Evolutionary conservation across 768 basidiomycete species (phyloP), one percentile per base, ranked within the genome.

Genomic region (Lentinula sp.): DNA sequence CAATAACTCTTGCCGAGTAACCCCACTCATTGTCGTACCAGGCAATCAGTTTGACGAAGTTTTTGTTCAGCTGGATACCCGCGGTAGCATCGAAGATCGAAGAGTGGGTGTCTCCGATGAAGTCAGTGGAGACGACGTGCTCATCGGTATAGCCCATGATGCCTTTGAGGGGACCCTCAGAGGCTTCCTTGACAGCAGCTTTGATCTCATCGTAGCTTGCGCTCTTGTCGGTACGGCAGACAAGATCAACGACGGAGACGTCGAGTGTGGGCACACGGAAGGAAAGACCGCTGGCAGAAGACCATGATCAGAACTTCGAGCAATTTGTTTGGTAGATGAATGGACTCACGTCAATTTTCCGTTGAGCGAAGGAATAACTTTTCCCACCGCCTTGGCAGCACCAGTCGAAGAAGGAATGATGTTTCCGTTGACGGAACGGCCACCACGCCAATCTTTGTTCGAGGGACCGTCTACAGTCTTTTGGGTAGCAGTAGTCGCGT

Each of bases 391-490:
- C 86, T 98, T 99, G 75, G 96, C 96, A 65, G 96, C 96, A 78
- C 96, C 96, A 66, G 96, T 98, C 68, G 95, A 96, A 23, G 95
- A 97, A 54, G 96, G 96, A 73, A 99, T 99, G 80, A 99, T 98
- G 86, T 99, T 99, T 81, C 90, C 91, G 77, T 88, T 89, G 66
- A 95, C 94, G 70, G 88, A 87, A 78, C 96, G 96, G 65, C 94
- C 94, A 72, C 94, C 94, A 73, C 94, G 92, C 94, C 94, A 96
- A 80, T 96, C 94, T 81, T 95, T 98, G 82, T 83, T 72, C 52
- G 94, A 96, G 49, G 93, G 93, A 56, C 93, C 95, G 66, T 97
- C 95, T 69, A 94, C 92, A 63, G 92, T 93, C 84, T 93, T 93
- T 75, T 94, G 91, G 61, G 95, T 96, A 56, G 95, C 95, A 53